A percentile compares a stretch with the other conserved stretches of the same genome.
phyloP scores from a whole-genome alignment of 805 yeast species.

The Sugiyamaella americana region DNA sequence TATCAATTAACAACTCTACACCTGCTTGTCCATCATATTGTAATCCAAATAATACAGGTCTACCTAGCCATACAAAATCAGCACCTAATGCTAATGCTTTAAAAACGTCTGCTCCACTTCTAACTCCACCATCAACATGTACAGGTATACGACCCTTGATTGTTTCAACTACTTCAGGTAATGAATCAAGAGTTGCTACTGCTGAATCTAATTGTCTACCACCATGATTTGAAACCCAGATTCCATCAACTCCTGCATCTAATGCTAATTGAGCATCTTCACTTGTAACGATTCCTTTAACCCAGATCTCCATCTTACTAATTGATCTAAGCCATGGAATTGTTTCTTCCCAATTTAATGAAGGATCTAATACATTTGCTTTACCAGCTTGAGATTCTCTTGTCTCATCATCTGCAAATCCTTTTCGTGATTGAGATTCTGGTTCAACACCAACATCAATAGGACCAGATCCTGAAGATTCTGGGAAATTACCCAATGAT shows the following conservation, averaged over 20 bases:
- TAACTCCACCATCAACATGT: slow-evolving; percentile 62
- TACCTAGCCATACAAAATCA: slow-evolving; percentile 57
- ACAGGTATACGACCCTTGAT: slow-evolving; percentile 46
- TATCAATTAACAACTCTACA: slow-evolving; percentile 34
- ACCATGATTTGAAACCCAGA: slow-evolving; percentile 67
- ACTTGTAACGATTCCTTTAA: slow-evolving; percentile 60
- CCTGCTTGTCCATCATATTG: slow-evolving; percentile 66
- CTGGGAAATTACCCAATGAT: slow-evolving; percentile 26
- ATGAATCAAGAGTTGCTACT: slow-evolving; percentile 57
- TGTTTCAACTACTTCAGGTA: slow-evolving; percentile 45
- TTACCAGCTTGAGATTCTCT: slow-evolving; percentile 3
- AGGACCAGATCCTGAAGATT: slow-evolving; percentile 14
- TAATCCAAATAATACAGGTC: slow-evolving; percentile 63
- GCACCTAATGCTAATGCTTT: slow-evolving; percentile 69
- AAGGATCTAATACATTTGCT: slow-evolving; percentile 26
- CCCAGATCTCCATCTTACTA: slow-evolving; percentile 43
- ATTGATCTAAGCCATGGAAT: slow-evolving; percentile 28
- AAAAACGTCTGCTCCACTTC: slow-evolving; percentile 60
- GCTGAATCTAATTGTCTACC: slow-evolving; percentile 67
- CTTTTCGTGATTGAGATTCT: slow-evolving; percentile 18
- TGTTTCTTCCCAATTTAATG: slow-evolving; percentile 28
- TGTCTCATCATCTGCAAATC: slow-evolving; percentile 10
- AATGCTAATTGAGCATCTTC: slow-evolving; percentile 60
- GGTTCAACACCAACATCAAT: slow-evolving; percentile 24
- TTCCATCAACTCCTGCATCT: slow-evolving; percentile 56